Conservation (phyloP, 2,329 filamentous ascomycete species). For the Calonectria crousiana region DNA sequence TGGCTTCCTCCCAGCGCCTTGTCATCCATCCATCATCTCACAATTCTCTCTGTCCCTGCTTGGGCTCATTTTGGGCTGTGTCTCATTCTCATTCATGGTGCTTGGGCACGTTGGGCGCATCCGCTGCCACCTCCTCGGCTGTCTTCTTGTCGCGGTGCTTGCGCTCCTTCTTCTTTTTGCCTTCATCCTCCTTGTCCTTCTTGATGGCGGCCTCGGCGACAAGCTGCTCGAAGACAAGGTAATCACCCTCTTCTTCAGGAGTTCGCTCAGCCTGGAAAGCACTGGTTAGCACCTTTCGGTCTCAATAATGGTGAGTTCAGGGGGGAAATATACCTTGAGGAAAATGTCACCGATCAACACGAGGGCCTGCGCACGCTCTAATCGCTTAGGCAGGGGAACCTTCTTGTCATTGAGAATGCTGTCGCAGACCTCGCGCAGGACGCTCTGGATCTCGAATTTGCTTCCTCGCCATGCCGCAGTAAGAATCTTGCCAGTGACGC, state of each 20-base stretch:
- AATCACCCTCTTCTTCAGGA: slow-evolving; percentile 97
- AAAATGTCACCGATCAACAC: slow-evolving; percentile 92
- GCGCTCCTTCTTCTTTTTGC: slow-evolving; percentile 69
- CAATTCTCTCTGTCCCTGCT: background rate
- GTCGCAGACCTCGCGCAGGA: slow-evolving; percentile 95
- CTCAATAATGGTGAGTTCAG: background rate
- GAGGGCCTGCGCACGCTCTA: slow-evolving; percentile 92
- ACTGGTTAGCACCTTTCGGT: slow-evolving; percentile 22
- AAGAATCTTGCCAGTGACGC: slow-evolving; percentile 97
- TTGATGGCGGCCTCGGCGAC: slow-evolving; percentile 97
- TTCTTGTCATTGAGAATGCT: slow-evolving; percentile 83
- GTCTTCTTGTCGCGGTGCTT: slow-evolving; percentile 53
- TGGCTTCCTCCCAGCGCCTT: slow-evolving; percentile 21
- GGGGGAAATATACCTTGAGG: slow-evolving; percentile 73
- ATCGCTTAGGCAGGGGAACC: slow-evolving; percentile 83
- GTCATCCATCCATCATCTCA: slow-evolving; percentile 12
- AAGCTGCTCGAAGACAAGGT: slow-evolving; percentile 98
- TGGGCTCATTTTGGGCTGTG: background rate
- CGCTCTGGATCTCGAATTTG: slow-evolving; percentile 98
- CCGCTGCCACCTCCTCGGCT: slow-evolving; percentile 42
- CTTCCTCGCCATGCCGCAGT: slow-evolving; percentile 96
- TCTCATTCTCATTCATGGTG: slow-evolving; percentile 8
- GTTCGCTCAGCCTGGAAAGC: slow-evolving; percentile 80
- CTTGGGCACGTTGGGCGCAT: slow-evolving; percentile 41
- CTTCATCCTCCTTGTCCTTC: slow-evolving; percentile 88